Evolutionary conservation across 1,284 basidiomycete genomes (phyloP).

Genomic region (Mycena citricolor): DNA sequence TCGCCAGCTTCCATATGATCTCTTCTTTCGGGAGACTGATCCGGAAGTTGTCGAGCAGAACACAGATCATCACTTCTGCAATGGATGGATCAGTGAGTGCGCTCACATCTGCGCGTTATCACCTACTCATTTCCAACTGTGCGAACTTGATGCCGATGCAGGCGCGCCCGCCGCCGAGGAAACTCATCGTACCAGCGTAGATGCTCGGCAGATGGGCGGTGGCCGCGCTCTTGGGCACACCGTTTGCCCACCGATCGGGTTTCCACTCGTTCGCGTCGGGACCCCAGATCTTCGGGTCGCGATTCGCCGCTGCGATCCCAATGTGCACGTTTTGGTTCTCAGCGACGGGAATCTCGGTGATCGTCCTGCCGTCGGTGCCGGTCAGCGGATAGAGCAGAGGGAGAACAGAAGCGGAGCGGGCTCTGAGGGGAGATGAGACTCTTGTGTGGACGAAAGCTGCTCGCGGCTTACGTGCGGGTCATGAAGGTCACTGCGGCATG

Average conservation of each 20-base stretch:
- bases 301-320: conserved; percentile 38
- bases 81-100: background rate
- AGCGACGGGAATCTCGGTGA: conserved; percentile 1
- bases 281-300: conserved; percentile 41
- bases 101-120: too few species aligned
- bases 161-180: conserved; percentile 13
- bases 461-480: conserved; percentile 1
- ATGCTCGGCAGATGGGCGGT: conserved; percentile 12
- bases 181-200: conserved; percentile 23
- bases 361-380: background rate
- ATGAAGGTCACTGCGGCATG: conserved; percentile 10
- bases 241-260: conserved; percentile 38
- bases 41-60: background rate
- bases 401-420: conserved; percentile 1
- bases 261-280: conserved; percentile 42
- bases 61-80: background rate
- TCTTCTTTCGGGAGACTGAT: background rate
- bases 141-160: conserved; percentile 10
- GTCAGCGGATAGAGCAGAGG: conserved; percentile 1
- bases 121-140: conserved; percentile 3
- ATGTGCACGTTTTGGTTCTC: conserved; percentile 19
- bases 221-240: conserved; percentile 14
- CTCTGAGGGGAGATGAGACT: background rate
- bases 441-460: conserved; percentile 4
- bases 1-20: conserved; percentile 3